Percentiles rank a stretch among this genome's conserved stretches.
Conservation (phyloP, 2,329 filamentous ascomycete species). For the Didymella glomerata region DNA sequence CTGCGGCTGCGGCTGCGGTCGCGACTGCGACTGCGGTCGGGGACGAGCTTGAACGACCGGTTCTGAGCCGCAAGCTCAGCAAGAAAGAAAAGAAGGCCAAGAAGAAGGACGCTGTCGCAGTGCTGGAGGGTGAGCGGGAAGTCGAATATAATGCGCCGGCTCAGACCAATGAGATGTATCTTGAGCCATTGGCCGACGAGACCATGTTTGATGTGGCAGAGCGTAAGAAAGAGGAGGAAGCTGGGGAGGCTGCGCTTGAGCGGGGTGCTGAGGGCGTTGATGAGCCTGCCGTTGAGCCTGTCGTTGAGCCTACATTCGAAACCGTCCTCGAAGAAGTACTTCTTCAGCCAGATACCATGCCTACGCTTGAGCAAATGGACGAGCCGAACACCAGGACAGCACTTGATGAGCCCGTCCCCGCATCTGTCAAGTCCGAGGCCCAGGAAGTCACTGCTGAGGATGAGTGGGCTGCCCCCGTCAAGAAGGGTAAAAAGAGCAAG, state of each 20-base stretch:
- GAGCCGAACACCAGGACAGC: background rate
- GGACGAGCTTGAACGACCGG: slow-evolving; percentile 24
- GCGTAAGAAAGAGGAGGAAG: background rate
- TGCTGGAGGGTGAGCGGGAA: slow-evolving; percentile 16
- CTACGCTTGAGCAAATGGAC: background rate
- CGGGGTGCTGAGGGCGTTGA: background rate
- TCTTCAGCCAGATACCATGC: background rate
- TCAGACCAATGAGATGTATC: background rate
- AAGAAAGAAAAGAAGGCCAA: slow-evolving; percentile 47
- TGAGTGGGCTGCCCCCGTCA: slow-evolving; percentile 25
- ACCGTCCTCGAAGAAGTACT: background rate
- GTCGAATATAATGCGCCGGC: background rate
- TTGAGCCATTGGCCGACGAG: background rate
- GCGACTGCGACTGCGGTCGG: slow-evolving; percentile 12
- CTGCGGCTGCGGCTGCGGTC: slow-evolving; percentile 9
- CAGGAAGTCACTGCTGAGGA: slow-evolving; percentile 26
- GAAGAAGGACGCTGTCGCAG: slow-evolving; percentile 29
- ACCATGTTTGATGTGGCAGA: background rate
- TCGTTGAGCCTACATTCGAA: background rate
- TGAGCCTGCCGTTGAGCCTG: background rate
- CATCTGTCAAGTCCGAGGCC: slow-evolving; percentile 13
- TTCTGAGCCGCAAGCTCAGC: slow-evolving; percentile 41
- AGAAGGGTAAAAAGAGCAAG: slow-evolving; percentile 40
- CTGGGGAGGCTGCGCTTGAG: background rate
- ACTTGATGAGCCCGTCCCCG: slow-evolving; percentile 12